Conservation (phyloP, 2,329 filamentous ascomycete species). For the Microcyclospora tardicrescens region DNA sequence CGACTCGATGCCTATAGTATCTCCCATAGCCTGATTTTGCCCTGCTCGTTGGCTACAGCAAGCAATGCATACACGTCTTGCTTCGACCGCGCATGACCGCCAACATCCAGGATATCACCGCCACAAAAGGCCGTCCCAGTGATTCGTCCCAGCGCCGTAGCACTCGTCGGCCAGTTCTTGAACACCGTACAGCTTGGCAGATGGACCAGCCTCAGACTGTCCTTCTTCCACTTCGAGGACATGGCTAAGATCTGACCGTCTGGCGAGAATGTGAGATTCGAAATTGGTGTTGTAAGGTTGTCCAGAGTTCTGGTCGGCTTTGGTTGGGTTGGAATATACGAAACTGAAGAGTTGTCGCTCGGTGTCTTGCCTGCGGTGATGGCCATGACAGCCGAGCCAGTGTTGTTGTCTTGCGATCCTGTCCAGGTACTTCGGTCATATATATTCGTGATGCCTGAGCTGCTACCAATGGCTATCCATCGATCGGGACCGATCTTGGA, state of each 20-base stretch:
- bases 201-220: constrained; percentile 77
- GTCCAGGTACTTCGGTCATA: constrained; percentile 66
- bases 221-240: constrained; percentile 74
- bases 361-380: neutral
- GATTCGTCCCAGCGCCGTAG: constrained; percentile 76
- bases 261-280: constrained; percentile 65
- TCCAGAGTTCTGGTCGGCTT: constrained; percentile 63
- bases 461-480: constrained; percentile 81
- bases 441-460: constrained; percentile 79
- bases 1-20: constrained; percentile 37
- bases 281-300: constrained; percentile 77
- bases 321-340: constrained; percentile 43
- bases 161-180: constrained; percentile 88
- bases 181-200: constrained; percentile 87
- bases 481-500: constrained; percentile 58
- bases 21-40: constrained; percentile 85
- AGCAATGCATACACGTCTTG: constrained; percentile 45
- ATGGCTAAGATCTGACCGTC: constrained; percentile 85
- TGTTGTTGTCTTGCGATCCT: constrained; percentile 5
- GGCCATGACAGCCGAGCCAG: neutral
- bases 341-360: constrained; percentile 25
- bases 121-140: constrained; percentile 41
- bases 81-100: constrained; percentile 27
- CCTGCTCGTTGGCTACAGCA: constrained; percentile 77
- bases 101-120: constrained; percentile 21